Base-by-base conservation (phyloP, 495 filamentous ascomycete species). In the Xeromyces bisporus region DNA sequence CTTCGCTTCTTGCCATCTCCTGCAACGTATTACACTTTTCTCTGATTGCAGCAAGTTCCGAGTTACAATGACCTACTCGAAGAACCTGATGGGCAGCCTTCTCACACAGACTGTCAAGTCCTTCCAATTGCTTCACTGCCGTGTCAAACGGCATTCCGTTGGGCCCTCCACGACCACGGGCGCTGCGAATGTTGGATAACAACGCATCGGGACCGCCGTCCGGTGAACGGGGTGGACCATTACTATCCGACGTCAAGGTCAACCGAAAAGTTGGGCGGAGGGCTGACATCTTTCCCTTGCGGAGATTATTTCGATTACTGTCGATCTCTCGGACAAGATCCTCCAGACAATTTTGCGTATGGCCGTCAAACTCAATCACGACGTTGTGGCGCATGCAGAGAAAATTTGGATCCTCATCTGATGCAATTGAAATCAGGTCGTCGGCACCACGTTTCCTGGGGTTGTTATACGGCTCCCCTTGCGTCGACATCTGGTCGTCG, bases 331-430 rank as follows among this genome's bases (percentile, higher is more conserved):
- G 78, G 28, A 89, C 84, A 18, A 91, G 56, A 29, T 71, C 61
- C 46, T 92, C 84, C 35, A 93, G 80, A 4, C 70, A 64, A 20
- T 71, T 67, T 46, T 93, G 85, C 7, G 84, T 76, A 34, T 80
- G 73, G 41, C 79, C 79, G 47, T 93, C 84, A 50, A 92, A 93
- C 48, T 85, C 80, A 25, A 93, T 77, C 16, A 87, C 74, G 33
- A 91, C 73, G 68, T 83, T 84, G 37, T 69, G 73, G 33, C 79
- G 69, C 8, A 70, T 75, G 33, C 80, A 74, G 47, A 77, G 81
- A 14, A 62, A 61, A 46, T 62, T 26, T 43, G 69, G 34, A 42
- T 56, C 40, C 16, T 53, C 46, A 6, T 29, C 36, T 7, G 56
- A 61, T 21, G 43, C 44, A 21, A 41, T 35, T 12, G 46, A 54